phyloP scores from a whole-genome alignment of 805 yeast species.

The Sugiyamaella qingdaonensis region DNA sequence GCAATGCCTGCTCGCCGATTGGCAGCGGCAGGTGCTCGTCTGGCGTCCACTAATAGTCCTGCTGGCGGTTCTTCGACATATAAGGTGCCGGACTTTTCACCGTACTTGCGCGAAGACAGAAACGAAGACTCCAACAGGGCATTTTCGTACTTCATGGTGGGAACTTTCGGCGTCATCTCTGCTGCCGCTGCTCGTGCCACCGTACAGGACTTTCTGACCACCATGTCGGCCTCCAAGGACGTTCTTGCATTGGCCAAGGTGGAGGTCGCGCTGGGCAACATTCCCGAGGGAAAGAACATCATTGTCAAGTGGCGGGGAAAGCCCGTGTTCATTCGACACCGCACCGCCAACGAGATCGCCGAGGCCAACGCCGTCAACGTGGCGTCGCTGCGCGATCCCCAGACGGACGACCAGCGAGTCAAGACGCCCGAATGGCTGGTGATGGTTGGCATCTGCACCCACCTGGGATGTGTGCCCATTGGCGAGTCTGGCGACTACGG shows the following conservation, averaged over 20 bases:
- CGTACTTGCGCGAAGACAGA: slow-evolving; percentile 65
- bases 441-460: slow-evolving; percentile 99
- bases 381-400: slow-evolving; percentile 84
- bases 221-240: slow-evolving; percentile 98
- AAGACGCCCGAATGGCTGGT: slow-evolving; percentile 97
- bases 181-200: slow-evolving; percentile 97
- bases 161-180: slow-evolving; percentile 82
- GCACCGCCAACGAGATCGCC: slow-evolving; percentile 86
- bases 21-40: slow-evolving; percentile 2
- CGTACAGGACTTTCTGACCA: slow-evolving; percentile 80
- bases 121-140: slow-evolving; percentile 76
- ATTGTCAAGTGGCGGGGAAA: slow-evolving; percentile 99
- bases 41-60: slow-evolving; percentile 17
- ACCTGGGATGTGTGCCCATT: slow-evolving; percentile 99
- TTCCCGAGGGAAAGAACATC: slow-evolving; percentile 97
- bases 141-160: slow-evolving; percentile 95
- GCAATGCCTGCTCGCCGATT: slow-evolving; percentile 1
- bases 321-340: slow-evolving; percentile 99
- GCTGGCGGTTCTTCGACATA: slow-evolving; percentile 57
- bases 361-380: slow-evolving; percentile 89
- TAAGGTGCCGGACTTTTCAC: slow-evolving; percentile 87
- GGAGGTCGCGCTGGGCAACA: slow-evolving; percentile 87
- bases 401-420: slow-evolving; percentile 88
- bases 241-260: slow-evolving; percentile 99
- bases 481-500: slow-evolving; percentile 99